Evolutionary conservation across 2,329 filamentous ascomycete genomes (phyloP), one percentile per base, ranked within the genome.

Genomic region (Colletotrichum spaethianum): DNA sequence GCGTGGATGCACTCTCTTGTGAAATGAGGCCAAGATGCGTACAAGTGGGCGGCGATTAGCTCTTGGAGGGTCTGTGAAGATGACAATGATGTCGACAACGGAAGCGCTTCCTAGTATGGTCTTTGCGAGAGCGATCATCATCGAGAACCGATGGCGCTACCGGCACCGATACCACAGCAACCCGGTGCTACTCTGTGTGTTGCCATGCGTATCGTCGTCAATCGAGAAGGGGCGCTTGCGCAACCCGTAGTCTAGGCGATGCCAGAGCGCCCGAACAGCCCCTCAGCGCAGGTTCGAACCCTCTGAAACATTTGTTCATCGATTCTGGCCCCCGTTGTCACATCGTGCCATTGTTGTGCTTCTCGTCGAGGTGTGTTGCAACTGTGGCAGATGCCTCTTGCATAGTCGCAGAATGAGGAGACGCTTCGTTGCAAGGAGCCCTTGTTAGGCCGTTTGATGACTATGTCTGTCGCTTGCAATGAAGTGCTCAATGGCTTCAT

Each of bases 1-100:
- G 44, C 67, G 23, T 55, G 65, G 28, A 52, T 68, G 55, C 6
- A 26, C 56, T 59, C 64, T 60, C 60, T 48, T 55, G 50, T 53
- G 59, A 72, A 33, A 72, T 72, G 59, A 70, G 53, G 26, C 60
- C 65, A 59, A 70, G 44, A 31, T 64, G 33, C 55, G 38, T 60
- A 12, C 46, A 69, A 36, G 60, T 68, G 59, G 66, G 36, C 57
- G 40, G 57, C 56, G 69, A 63, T 72, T 16, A 46, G 46, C 57
- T 59, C 60, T 55, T 16, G 33, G 44, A 69, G 36, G 36, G 46
- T 18, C 40, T 12, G 18, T 28, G 33, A 55, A 69, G 28, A 69
- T 60, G 69, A 70, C 28, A 38, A 60, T 55, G 52, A 60, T 55
- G 44, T 60, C 38, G 40, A 44, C 28, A 59, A 46, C 42, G 38